phyloP scores from a whole-genome alignment of 2,329 filamentous ascomycete genomes.

The Cytospora mali region DNA sequence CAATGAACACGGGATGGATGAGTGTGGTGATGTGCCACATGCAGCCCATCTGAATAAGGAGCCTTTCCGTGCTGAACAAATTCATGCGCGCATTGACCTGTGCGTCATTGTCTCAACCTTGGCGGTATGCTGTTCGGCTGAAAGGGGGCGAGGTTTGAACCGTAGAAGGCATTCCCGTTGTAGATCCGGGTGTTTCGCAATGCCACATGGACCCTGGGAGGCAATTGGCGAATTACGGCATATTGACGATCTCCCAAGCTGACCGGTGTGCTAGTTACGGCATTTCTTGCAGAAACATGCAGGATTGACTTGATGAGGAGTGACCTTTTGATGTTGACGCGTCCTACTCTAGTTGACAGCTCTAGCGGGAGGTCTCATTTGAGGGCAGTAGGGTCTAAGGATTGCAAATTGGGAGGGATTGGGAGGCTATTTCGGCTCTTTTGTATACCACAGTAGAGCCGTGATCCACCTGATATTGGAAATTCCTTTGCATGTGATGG shows the following conservation, averaged over 20 bases:
- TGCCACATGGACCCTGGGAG: too few species aligned
- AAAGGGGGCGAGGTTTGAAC: neutral
- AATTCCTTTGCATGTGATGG: neutral
- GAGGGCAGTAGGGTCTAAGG: neutral
- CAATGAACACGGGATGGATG: neutral
- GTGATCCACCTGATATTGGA: neutral
- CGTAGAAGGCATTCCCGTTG: neutral
- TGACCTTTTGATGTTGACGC: neutral
- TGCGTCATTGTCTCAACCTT: neutral
- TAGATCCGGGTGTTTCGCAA: neutral
- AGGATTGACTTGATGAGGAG: conserved; percentile 5
- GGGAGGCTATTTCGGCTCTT: neutral
- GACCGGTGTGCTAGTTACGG: neutral
- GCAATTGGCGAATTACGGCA: neutral
- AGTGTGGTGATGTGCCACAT: neutral
- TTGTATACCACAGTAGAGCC: conserved; percentile 1
- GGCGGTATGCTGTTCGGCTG: neutral
- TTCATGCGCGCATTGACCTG: neutral
- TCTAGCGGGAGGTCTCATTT: neutral
- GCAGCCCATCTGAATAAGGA: neutral
- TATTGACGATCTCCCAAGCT: neutral
- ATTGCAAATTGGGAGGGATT: neutral
- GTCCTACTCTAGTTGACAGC: neutral
- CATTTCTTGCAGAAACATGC: neutral
- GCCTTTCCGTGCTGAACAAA: too few species aligned